Percentiles rank a stretch among this genome's conserved stretches.
Evolutionary conservation across 1,139 yeast species (phyloP).

Genomic region (Taphrina flavorubra): DNA sequence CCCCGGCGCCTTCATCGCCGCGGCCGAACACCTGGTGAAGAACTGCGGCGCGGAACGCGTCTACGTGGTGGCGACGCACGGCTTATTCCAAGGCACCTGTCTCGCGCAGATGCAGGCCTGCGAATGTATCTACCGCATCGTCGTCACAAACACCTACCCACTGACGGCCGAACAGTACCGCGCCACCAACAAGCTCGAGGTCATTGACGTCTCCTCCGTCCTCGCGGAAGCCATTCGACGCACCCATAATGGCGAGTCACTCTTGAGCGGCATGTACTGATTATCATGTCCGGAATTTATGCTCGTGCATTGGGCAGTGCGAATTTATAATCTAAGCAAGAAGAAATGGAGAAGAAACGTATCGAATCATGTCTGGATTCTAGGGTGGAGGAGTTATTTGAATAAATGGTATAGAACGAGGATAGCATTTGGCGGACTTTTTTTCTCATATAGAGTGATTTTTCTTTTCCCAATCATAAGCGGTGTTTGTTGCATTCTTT

Average conservation of each 20-base stretch:
- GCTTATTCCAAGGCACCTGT: constrained; percentile 85
- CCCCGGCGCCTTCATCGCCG: constrained; percentile 90
- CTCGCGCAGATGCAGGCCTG: constrained; percentile 78
- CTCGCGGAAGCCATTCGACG: constrained; percentile 98
- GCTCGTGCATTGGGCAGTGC: too few species aligned
- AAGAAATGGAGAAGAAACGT: too few species aligned
- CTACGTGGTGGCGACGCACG: constrained; percentile 93
- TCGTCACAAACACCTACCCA: constrained; percentile 96
- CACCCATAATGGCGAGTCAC: constrained; percentile 68
- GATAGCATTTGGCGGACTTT: too few species aligned
- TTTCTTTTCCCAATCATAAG: too few species aligned
- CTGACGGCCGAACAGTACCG: constrained; percentile 67
- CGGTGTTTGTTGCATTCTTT: too few species aligned
- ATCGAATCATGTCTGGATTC: too few species aligned
- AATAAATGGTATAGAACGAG: too few species aligned
- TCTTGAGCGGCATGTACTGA: constrained; percentile 15
- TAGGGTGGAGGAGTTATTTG: too few species aligned
- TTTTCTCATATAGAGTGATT: too few species aligned
- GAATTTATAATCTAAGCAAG: too few species aligned
- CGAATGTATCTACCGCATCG: constrained; percentile 81
- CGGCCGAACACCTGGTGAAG: constrained; percentile 93
- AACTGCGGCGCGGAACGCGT: constrained; percentile 95
- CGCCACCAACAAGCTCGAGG: constrained; percentile 65
- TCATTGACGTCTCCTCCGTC: constrained; percentile 91
- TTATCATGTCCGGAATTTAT: not conserved